Evolutionary conservation across 306 rosid species (phyloP).

Genomic region (Cucumis cinereus): DNA sequence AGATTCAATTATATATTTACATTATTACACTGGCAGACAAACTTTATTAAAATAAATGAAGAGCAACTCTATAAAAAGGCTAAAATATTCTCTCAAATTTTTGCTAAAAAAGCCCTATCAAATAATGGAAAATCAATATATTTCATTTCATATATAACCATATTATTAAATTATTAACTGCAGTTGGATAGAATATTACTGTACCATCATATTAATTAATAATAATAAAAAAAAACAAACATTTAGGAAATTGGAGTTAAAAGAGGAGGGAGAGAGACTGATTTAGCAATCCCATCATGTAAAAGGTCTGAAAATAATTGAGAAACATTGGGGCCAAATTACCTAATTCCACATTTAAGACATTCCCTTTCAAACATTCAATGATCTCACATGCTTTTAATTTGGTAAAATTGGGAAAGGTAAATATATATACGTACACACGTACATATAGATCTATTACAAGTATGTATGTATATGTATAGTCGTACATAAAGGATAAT

Average conservation of each 20-base stretch:
- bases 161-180: too few relatives aligned
- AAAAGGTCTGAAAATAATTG: neutral
- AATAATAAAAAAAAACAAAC: too few relatives aligned
- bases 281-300: neutral
- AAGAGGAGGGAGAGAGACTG: too few relatives aligned
- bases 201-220: neutral
- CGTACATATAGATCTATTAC: too few relatives aligned
- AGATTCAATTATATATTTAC: neutral
- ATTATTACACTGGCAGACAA: neutral
- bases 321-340: neutral
- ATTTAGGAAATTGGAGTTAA: neutral
- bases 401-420: too few relatives aligned
- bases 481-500: too few relatives aligned
- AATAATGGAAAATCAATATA: neutral
- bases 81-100: neutral
- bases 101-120: neutral
- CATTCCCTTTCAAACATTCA: neutral
- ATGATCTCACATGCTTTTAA: neutral
- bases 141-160: too few relatives aligned
- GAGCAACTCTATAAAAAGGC: neutral
- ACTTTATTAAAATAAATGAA: neutral
- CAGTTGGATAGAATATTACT: too few relatives aligned
- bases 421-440: too few relatives aligned
- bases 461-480: too few relatives aligned
- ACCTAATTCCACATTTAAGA: neutral